Evolutionary conservation across 2,329 filamentous ascomycete species (phyloP), one percentile per base, ranked within the genome.

Genomic region (Venturia oleaginea): DNA sequence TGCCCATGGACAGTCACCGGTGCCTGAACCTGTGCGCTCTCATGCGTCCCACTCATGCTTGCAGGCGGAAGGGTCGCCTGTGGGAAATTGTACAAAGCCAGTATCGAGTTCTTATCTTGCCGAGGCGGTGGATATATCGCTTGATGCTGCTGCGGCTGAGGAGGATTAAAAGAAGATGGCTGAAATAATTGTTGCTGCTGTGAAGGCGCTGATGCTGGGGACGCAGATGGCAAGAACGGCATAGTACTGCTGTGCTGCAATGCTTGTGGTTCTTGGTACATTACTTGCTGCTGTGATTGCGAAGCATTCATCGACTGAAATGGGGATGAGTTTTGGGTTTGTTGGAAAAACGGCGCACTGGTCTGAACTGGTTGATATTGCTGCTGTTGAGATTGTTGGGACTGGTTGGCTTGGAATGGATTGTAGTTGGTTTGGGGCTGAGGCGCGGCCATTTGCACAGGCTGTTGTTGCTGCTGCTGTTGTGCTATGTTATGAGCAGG

Each of bases 21-120:
- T 37, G 24, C 43, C 22, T 62, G 61, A 17, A 34, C 17, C 10
- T 57, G 46, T 7, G 34, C 40, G 13, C 22, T 51, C 4, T n/a
- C 24, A 17, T 34, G 27, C 51, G 51, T 22, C 34, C 37, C 19
- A 60, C 27, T 77, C 8, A 76, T 75, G 63, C 71, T 71, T 64
- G 71, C 75, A 59, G 73, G 73, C 24, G 71, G 71, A 11, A 27
- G 5, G 13, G 37, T 40, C 10, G 55, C 17, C 27, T 59, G 63
- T 8, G 83, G 80, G 46, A 86, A 83, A 71, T 84, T 86, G 75
- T 90, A 93, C 13, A 94, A 76, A 6, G 90, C 87, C 73, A 93
- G 79, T 66, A 94, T 93, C 4, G 87, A 87, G 3, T 84, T 84
- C 67, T 89, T 92, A 70, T 91, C 85, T 37, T 86, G 81, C 38